Conservation (phyloP, 2,329 filamentous ascomycete species). For the Neocucurbitaria cava region DNA sequence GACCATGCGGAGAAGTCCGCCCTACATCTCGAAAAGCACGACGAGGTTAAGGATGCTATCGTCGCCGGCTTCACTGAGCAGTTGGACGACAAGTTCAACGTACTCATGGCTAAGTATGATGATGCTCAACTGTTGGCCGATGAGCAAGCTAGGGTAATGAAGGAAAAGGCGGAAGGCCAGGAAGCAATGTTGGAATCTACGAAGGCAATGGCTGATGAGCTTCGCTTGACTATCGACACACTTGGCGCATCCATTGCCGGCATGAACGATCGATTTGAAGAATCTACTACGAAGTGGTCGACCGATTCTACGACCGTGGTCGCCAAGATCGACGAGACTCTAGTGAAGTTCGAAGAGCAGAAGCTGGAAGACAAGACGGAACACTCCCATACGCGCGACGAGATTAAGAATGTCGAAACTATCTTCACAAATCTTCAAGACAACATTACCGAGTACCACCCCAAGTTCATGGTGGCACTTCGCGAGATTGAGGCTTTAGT, state of each 20-base stretch:
- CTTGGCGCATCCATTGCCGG: constrained; percentile 69
- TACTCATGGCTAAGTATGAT: constrained; percentile 86
- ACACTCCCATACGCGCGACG: constrained; percentile 81
- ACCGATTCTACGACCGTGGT: constrained; percentile 89
- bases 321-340: constrained; percentile 79
- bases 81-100: constrained; percentile 79
- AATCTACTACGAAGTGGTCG: constrained; percentile 84
- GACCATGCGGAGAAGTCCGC: constrained; percentile 71
- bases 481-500: constrained; percentile 85
- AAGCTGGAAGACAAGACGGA: constrained; percentile 78
- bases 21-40: constrained; percentile 64
- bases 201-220: constrained; percentile 83
- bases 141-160: constrained; percentile 74
- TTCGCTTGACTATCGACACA: constrained; percentile 84
- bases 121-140: constrained; percentile 79
- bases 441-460: constrained; percentile 82
- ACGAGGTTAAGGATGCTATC: constrained; percentile 63
- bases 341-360: constrained; percentile 75
- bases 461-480: constrained; percentile 84
- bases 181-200: constrained; percentile 76
- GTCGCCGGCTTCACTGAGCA: constrained; percentile 62
- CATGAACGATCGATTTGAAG: constrained; percentile 69
- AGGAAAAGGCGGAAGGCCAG: constrained; percentile 75
- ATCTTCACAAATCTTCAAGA: constrained; percentile 78
- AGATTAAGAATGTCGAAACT: constrained; percentile 76